A percentile compares a stretch with the other conserved stretches of the same genome.
phyloP scores from a whole-genome alignment of 495 filamentous ascomycete species.

The Parachaetomium inaequale region DNA sequence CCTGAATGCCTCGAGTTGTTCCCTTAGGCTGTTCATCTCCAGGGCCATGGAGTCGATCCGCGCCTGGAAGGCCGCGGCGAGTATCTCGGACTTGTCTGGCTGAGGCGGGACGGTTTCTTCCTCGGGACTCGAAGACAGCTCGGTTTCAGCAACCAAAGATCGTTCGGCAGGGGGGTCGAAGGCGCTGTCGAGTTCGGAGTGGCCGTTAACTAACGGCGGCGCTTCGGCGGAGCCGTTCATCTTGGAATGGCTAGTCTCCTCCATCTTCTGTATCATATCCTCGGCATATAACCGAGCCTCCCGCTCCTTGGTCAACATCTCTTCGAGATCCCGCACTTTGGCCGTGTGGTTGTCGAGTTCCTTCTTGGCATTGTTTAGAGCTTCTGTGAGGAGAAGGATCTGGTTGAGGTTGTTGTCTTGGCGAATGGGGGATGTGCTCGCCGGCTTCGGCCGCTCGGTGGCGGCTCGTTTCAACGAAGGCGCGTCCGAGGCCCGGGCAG shows the following conservation, averaged over 20 bases:
- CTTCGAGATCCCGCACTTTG: constrained; percentile 77
- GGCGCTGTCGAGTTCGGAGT: constrained; percentile 36
- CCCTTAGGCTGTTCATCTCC: constrained; percentile 79
- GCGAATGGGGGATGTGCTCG: constrained; percentile 58
- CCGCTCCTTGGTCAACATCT: constrained; percentile 71
- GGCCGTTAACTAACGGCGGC: constrained; percentile 28
- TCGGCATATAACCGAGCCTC: constrained; percentile 79
- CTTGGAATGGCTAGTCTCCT: constrained; percentile 45
- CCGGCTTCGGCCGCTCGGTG: constrained; percentile 66
- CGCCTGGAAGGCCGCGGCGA: constrained; percentile 58
- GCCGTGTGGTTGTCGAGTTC: constrained; percentile 77
- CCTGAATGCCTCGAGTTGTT: constrained; percentile 73
- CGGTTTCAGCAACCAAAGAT: constrained; percentile 21
- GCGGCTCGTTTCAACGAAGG: constrained; percentile 66
- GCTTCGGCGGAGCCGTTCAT: constrained; percentile 34
- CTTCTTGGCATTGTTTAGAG: constrained; percentile 71
- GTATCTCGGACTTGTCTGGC: constrained; percentile 41
- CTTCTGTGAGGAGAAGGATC: constrained; percentile 76
- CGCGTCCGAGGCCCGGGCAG: constrained; percentile 49
- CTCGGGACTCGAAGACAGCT: constrained; percentile 12
- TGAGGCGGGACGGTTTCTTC: constrained; percentile 35
- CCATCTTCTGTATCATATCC: constrained; percentile 67
- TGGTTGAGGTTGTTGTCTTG: constrained; percentile 65
- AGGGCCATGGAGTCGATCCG: constrained; percentile 73
- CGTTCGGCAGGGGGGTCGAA: constrained; percentile 41